Conservation (phyloP, 768 basidiomycete genomes). For the Leccinum variicolor region DNA sequence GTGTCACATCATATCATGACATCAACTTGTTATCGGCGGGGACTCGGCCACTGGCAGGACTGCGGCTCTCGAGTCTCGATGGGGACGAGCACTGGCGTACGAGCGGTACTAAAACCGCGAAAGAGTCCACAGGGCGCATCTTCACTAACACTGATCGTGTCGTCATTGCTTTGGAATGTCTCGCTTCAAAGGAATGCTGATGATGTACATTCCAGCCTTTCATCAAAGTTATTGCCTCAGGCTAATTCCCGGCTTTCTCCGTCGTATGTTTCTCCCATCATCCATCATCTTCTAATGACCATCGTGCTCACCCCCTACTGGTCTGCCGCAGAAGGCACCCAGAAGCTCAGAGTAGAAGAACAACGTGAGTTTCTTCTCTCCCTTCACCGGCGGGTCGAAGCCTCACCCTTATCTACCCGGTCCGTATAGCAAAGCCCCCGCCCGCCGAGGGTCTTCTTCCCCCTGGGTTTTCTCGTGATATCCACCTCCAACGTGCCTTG, state of each 20-base stretch:
- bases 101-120: background rate
- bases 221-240: background rate
- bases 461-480: slow-evolving; percentile 47
- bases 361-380: slow-evolving; percentile 39
- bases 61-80: too few relatives aligned
- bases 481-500: slow-evolving; percentile 60
- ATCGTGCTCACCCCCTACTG: slow-evolving; percentile 69
- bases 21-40: background rate
- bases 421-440: slow-evolving; percentile 36
- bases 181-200: slow-evolving; percentile 1
- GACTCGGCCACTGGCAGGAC: too few relatives aligned
- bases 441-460: slow-evolving; percentile 59
- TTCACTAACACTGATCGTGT: background rate
- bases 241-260: slow-evolving; percentile 9
- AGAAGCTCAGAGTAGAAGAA: slow-evolving; percentile 61
- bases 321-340: slow-evolving; percentile 54
- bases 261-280: background rate
- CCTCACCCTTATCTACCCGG: slow-evolving; percentile 2
- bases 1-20: slow-evolving; percentile 15
- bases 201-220: background rate
- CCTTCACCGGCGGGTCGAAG: background rate
- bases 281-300: slow-evolving; percentile 39
- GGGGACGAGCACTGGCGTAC: too few relatives aligned
- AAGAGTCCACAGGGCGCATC: background rate
- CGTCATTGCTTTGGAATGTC: background rate